A percentile compares a stretch with the other conserved stretches of the same genome.
phyloP scores from a whole-genome alignment of 768 basidiomycete genomes.

The Tubosaeta brunneosetosa region DNA sequence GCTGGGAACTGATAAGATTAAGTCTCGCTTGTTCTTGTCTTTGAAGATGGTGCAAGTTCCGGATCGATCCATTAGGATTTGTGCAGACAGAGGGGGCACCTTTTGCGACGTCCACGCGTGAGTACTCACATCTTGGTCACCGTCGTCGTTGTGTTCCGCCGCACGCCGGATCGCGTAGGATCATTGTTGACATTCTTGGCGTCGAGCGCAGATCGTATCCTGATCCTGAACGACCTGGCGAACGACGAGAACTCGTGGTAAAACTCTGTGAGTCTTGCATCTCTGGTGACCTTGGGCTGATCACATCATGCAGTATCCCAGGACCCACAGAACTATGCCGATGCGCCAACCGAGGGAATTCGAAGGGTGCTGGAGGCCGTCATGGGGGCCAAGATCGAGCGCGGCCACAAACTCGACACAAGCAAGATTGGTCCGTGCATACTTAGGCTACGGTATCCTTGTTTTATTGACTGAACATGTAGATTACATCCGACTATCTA shows the following conservation, averaged over 20 bases:
- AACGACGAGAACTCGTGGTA: slow-evolving; percentile 78
- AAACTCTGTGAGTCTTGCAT: slow-evolving; percentile 63
- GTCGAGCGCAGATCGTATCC: slow-evolving; percentile 57
- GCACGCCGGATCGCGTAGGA: neutral
- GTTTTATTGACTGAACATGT: neutral
- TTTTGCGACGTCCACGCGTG: slow-evolving; percentile 89
- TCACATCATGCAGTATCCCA: slow-evolving; percentile 61
- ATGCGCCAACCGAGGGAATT: slow-evolving; percentile 94
- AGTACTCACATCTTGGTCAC: slow-evolving; percentile 20
- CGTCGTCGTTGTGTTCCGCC: neutral
- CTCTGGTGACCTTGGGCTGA: neutral
- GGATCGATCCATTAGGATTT: slow-evolving; percentile 77
- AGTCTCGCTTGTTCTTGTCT: neutral
- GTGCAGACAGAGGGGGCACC: slow-evolving; percentile 87
- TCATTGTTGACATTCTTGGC: neutral
- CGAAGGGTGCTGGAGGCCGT: slow-evolving; percentile 78
- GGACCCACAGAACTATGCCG: slow-evolving; percentile 81
- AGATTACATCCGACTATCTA: slow-evolving; percentile 91
- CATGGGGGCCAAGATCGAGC: slow-evolving; percentile 60
- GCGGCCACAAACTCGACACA: slow-evolving; percentile 64
- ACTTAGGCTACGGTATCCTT: neutral
- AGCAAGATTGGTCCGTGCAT: slow-evolving; percentile 65
- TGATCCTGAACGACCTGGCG: slow-evolving; percentile 54
- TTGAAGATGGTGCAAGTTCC: slow-evolving; percentile 39
- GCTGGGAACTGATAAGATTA: slow-evolving; percentile 9